Base-by-base conservation (phyloP, 768 basidiomycete genomes). In the Tricholoma bakamatsutake region DNA sequence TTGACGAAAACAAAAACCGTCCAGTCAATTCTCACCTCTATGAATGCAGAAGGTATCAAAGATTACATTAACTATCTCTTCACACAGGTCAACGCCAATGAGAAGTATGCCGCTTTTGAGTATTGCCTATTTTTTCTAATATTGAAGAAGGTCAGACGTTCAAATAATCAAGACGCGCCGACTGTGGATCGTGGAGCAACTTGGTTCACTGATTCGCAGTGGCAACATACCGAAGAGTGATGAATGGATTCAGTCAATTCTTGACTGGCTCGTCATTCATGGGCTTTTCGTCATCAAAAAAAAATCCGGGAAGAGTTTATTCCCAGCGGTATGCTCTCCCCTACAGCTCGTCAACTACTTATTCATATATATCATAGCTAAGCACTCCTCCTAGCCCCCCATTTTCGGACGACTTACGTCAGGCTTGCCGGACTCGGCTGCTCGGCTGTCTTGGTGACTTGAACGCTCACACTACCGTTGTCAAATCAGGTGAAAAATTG, bases 1-100 rank as follows among this genome's bases (percentile, higher is more conserved):
- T 69, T 96, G 55, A 96, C 95, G 10, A 88, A 84, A 69, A 95
- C 95, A 8, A 97, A 94, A 71, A 96, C 92, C 0, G 81, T 98
- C 34, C 93, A 96, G 71, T 80, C 81, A 1, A 85, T 98, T 54
- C 73, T 98, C 54, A 77, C 82, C 3, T 82, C 80, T 34, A 84
- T 94, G 80, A 82, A 87, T 61, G 69, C 72, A 0, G 76, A 83
- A 1, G 93, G 92, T 8, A 88, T 97, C 59, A 79, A 81, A 61
- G 80, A 72, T 37, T 98, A 95, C 69, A 81, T 94, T 45, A 69
- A 77, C 34, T 84, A 89, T 69, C 72, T 98, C 21, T 73, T 90
- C 35, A 73, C 73, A 13, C 80, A 89, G 58, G 73, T 85, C 47
- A 79, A 87, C 62, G 77, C 81, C 28, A 55, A 67, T 12, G 66